Evolutionary conservation across 1,284 basidiomycete species (phyloP), one percentile per base, ranked within the genome.

Genomic region (Heimioporus punctisporus): DNA sequence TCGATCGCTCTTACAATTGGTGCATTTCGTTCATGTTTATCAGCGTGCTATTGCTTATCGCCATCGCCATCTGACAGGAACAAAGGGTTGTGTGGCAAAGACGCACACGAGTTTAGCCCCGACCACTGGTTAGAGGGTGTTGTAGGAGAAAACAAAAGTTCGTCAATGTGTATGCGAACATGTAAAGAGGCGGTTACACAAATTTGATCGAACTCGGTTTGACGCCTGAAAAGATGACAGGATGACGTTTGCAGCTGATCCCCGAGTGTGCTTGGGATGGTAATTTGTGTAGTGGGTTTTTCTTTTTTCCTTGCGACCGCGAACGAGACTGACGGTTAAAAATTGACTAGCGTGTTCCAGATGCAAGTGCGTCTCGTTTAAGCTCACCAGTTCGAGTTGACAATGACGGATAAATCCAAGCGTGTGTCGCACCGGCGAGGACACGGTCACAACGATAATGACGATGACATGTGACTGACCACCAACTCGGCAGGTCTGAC

Each of bases 331-430:
- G n/a, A n/a, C n/a, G n/a, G n/a, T n/a, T n/a, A n/a, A n/a, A n/a
- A n/a, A n/a, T n/a, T n/a, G n/a, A 34, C 31, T 37, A 76, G 74
- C 9, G 63, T 82, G 1, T 65, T 78, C 39, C 80, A 85, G 58
- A 68, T 85, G 23, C 81, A 83, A 56, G 70, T 75, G 0, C 83
- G 41, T 65, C 9, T 34, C 31, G 12, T n/a, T n/a, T n/a, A n/a
- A n/a, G n/a, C n/a, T n/a, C n/a, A 72, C 48, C 73, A 75, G 52
- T 83, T 84, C 53, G 76, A 83, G n/a, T n/a, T n/a, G n/a, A n/a
- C n/a, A n/a, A n/a, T n/a, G n/a, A n/a, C n/a, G n/a, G n/a, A n/a
- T n/a, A n/a, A n/a, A n/a, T n/a, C n/a, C n/a, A n/a, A n/a, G n/a
- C n/a, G n/a, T n/a, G n/a, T n/a, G n/a, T n/a, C n/a, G n/a, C n/a